Percentiles rank a stretch among this genome's conserved stretches.
Conservation (phyloP, 306 rosid genomes). For the Casuarina glauca region DNA sequence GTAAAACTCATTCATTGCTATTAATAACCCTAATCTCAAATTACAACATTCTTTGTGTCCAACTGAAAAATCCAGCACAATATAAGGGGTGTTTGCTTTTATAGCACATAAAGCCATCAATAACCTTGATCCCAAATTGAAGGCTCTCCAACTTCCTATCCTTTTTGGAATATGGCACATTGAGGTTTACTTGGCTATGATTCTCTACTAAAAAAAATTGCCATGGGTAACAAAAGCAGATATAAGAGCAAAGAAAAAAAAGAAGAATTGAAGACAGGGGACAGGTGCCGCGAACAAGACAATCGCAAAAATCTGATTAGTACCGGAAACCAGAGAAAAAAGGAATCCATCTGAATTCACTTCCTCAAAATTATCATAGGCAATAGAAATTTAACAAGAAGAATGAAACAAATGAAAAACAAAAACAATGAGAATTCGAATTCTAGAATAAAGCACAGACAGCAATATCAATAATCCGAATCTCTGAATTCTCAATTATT, state of each 20-base stretch:
- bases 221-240: background rate
- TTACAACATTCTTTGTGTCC: background rate
- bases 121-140: slow-evolving; percentile 7
- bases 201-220: slow-evolving; percentile 12
- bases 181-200: slow-evolving; percentile 1
- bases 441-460: too few relatives aligned
- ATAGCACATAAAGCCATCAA: background rate
- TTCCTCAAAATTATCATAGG: too few relatives aligned
- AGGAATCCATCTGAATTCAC: too few relatives aligned
- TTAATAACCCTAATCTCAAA: slow-evolving; percentile 2
- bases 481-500: background rate
- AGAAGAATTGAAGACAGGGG: background rate
- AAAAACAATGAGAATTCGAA: too few relatives aligned
- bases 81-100: too few relatives aligned
- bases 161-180: background rate
- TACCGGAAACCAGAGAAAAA: too few relatives aligned
- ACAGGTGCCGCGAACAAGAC: background rate
- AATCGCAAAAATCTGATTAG: background rate
- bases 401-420: too few relatives aligned
- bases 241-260: background rate
- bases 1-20: background rate
- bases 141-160: background rate
- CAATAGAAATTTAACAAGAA: too few relatives aligned
- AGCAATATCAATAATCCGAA: too few relatives aligned
- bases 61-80: too few relatives aligned